Evolutionary conservation across 2,329 filamentous ascomycete genomes (phyloP), one percentile per base, ranked within the genome.

Genomic region (Neoscytalidium dimidiatum): DNA sequence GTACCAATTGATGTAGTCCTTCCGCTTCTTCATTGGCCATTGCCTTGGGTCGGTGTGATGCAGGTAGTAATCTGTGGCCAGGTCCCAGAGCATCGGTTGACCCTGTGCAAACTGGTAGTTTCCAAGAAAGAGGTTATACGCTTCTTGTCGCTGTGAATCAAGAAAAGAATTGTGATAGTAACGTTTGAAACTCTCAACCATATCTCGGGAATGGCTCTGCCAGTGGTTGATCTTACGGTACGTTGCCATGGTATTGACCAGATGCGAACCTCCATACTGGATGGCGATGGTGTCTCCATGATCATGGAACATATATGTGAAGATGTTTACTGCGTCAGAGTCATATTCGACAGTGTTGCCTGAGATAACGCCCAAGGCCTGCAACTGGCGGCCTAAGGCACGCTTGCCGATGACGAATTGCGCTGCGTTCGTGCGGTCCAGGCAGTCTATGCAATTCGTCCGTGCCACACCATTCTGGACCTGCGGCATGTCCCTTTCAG

Each of bases 101-200:
- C 92, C 93, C 68, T 92, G 88, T 0, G 86, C 81, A 74, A 93
- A 98, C 58, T 94, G 92, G 75, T 99, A 99, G 73, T 98, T 97
- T 6, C 95, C 95, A 1, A 99, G 85, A 73, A 99, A 99, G 9
- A 99, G 83, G 70, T 99, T 99, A 78, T 98, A 98, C 0, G 95
- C 95, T 78, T 99, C 95, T 78, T 99, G 95, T 33, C 95, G 88
- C 75, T 99, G 95, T n/a, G 91, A 94, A 76, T 99, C 95, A 8
- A 99, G 85, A 75, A 99, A 99, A 0, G 94, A 96, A 74, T 99
- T 99, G 80, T 98, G 97, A 78, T 99, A 99, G 77, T 98, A 99
- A 29, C 95, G 88, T 77, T 98, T 99, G 82, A 99, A 97, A 76
- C 92, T 97, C 79, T 99, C 95, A 23, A 99, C 94, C 94, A 99